These are phyloP conservation scores for Podospora pseudopauciseta DNA, from an alignment of 495 filamentous ascomycete species.

Conservation along the genomic window DNA sequence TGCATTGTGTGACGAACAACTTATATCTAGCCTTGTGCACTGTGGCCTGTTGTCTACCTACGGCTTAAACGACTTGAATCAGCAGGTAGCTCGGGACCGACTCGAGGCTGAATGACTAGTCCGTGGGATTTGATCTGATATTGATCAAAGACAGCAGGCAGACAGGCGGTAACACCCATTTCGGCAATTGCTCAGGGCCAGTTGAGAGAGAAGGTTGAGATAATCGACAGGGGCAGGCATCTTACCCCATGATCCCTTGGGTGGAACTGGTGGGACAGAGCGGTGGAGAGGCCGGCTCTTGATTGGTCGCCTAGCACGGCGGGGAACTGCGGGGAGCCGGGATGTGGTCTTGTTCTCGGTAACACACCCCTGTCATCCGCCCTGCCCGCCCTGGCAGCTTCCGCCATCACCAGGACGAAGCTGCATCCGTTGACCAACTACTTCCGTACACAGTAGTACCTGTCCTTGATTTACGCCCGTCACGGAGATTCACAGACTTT, in stretches of 20 bases:
- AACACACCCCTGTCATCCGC: constrained; percentile 14
- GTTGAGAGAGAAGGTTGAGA: background rate
- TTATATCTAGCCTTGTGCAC: background rate
- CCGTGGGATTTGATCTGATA: background rate
- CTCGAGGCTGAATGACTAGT: background rate
- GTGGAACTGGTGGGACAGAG: background rate
- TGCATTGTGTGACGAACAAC: background rate
- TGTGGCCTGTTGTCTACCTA: background rate
- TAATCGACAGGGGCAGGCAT: background rate
- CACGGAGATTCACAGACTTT: constrained; percentile 5
- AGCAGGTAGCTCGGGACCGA: background rate
- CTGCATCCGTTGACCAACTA: constrained; percentile 18
- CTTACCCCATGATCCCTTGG: background rate
- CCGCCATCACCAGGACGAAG: constrained; percentile 12
- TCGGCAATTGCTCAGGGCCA: background rate
- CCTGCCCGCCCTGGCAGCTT: constrained; percentile 7
- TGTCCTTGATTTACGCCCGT: constrained; percentile 5
- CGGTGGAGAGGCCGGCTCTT: background rate
- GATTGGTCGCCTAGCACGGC: constrained; percentile 6
- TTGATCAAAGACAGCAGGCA: background rate
- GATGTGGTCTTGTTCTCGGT: background rate
- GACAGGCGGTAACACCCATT: background rate
- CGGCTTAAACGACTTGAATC: background rate
- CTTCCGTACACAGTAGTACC: constrained; percentile 6
- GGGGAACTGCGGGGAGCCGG: constrained; percentile 12